Percentiles rank a stretch among this genome's conserved stretches.
Conservation (phyloP, 805 yeast species). For the Barnettozyma pratensis region DNA sequence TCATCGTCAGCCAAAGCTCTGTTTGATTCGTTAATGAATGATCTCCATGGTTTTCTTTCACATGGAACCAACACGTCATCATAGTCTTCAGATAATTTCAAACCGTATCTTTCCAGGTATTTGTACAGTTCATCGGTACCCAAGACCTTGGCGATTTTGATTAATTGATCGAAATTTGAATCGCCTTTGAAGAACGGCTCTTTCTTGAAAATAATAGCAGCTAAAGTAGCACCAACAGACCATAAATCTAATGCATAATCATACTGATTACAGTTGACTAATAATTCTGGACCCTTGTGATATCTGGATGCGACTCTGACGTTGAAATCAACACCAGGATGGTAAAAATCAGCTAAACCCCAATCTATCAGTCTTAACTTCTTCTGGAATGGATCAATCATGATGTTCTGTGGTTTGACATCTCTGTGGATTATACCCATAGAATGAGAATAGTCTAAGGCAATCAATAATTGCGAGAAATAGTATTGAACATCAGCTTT, state of each 20-base stretch:
- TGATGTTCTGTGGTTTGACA: constrained; percentile 92
- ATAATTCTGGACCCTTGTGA: constrained; percentile 88
- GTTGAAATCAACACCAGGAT: constrained; percentile 82
- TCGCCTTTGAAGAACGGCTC: constrained; percentile 93
- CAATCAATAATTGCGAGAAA: constrained; percentile 74
- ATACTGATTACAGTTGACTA: constrained; percentile 81
- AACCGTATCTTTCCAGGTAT: constrained; percentile 67
- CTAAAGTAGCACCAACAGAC: constrained; percentile 92
- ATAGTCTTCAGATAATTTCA: constrained; percentile 69
- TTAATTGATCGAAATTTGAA: constrained; percentile 85
- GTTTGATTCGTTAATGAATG: constrained; percentile 69
- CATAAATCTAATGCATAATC: constrained; percentile 90
- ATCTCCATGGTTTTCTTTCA: constrained; percentile 81
- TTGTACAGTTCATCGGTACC: constrained; percentile 77
- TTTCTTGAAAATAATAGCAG: constrained; percentile 82
- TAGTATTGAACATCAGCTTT: constrained; percentile 76
- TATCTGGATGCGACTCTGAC: constrained; percentile 92
- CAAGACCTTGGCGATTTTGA: constrained; percentile 80
- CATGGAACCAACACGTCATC: constrained; percentile 66
- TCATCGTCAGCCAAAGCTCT: constrained; percentile 58
- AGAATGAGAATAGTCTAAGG: constrained; percentile 85
- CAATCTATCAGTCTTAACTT: constrained; percentile 83
- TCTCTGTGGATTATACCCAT: constrained; percentile 96
- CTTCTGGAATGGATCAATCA: constrained; percentile 78
- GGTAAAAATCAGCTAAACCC: constrained; percentile 95